Percentiles rank a stretch among this genome's conserved stretches.
These are phyloP conservation scores for Rauvolfia tetraphylla DNA, from an alignment of 257 asterid species.

Conservation along the genomic window DNA sequence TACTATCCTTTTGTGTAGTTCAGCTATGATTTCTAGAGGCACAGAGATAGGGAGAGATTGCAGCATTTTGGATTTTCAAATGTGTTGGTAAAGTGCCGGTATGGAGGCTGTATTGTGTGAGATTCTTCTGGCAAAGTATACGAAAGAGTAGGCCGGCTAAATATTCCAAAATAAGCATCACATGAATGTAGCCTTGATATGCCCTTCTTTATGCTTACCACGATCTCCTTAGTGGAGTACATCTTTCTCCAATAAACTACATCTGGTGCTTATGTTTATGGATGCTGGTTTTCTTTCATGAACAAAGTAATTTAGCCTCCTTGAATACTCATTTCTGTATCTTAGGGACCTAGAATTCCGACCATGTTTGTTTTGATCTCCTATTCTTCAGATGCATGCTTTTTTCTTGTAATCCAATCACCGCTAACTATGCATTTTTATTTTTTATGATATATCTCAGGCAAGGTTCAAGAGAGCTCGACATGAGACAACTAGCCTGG, in stretches of 20 bases:
- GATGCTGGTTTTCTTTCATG: neutral
- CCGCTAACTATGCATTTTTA: conserved; percentile 3
- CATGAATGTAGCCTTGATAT: neutral
- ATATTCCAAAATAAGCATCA: neutral
- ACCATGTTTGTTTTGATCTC: neutral
- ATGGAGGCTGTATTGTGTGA: neutral
- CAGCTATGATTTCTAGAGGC: neutral
- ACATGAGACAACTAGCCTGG: conserved; percentile 44
- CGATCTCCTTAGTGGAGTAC: neutral
- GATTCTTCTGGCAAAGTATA: neutral
- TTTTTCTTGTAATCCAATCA: neutral
- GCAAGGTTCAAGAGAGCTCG: conserved; percentile 68
- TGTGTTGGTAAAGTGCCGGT: neutral
- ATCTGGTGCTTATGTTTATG: neutral
- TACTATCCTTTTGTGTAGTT: neutral
- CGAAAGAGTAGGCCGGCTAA: neutral
- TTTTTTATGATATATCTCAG: conserved; percentile 39
- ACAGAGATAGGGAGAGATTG: neutral
- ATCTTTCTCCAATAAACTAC: neutral
- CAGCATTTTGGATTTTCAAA: neutral
- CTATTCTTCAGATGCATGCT: neutral
- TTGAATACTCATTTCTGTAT: neutral
- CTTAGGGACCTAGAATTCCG: neutral
- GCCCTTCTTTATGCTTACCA: neutral
- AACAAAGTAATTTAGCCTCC: neutral